Percentiles rank a stretch among this genome's conserved stretches.
These are phyloP conservation scores for Lanmaoa pseudosensibilis DNA, from an alignment of 768 basidiomycete genomes.

Conservation along the genomic window DNA sequence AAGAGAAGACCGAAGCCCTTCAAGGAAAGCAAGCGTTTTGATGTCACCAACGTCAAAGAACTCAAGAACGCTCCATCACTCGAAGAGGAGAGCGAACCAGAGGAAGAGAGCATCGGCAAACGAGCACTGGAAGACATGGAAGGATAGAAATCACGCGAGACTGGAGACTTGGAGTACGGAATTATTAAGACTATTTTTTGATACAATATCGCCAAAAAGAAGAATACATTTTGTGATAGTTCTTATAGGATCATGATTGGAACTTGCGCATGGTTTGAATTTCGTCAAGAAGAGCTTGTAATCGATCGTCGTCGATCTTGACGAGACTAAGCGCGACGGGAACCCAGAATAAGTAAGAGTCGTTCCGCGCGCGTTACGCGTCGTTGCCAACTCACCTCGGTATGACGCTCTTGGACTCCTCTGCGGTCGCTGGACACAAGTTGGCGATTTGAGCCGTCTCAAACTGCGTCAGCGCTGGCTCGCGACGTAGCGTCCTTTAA, in stretches of 20 bases:
- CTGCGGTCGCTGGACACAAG: conserved; percentile 80
- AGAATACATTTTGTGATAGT: neutral
- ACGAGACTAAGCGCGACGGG: conserved; percentile 55
- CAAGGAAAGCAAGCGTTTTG: conserved; percentile 66
- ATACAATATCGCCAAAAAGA: neutral
- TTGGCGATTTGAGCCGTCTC: conserved; percentile 94
- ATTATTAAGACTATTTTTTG: conserved; percentile 8
- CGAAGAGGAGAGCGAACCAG: conserved; percentile 45
- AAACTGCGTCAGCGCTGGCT: conserved; percentile 80
- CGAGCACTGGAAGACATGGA: conserved; percentile 52
- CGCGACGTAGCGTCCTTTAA: conserved; percentile 65
- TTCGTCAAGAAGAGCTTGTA: conserved; percentile 81
- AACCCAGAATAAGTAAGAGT: neutral
- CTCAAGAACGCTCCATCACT: conserved; percentile 27
- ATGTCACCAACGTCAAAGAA: conserved; percentile 47
- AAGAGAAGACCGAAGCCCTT: conserved; percentile 59
- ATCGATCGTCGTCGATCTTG: conserved; percentile 83
- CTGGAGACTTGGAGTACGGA: neutral
- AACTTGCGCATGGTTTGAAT: conserved; percentile 90
- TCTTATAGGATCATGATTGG: conserved; percentile 56
- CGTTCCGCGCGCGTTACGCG: neutral
- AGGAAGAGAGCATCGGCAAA: conserved; percentile 43
- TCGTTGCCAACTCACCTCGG: conserved; percentile 59
- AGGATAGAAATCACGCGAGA: conserved; percentile 30
- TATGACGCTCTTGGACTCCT: conserved; percentile 89